A percentile compares a stretch with the other conserved stretches of the same genome.
Conservation (phyloP, 2,329 filamentous ascomycete species). For the Clonostachys solani region DNA sequence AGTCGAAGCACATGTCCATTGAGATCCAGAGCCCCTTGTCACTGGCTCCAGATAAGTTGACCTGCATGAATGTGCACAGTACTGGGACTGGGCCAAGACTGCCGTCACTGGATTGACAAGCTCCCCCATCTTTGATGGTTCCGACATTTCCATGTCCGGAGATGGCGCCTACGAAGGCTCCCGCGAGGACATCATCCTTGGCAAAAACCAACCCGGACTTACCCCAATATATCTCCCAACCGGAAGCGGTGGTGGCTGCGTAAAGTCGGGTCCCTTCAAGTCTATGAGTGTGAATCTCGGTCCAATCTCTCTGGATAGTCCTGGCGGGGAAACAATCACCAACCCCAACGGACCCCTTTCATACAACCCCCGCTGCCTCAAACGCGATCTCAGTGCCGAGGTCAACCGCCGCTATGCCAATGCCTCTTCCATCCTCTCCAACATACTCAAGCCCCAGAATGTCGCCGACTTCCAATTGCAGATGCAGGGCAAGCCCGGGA, state of each 20-base stretch:
- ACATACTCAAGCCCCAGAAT: slow-evolving; percentile 28
- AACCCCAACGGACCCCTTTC: slow-evolving; percentile 16
- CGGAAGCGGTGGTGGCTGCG: slow-evolving; percentile 51
- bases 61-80: slow-evolving; percentile 14
- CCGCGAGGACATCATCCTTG: slow-evolving; percentile 14
- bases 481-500: slow-evolving; percentile 31
- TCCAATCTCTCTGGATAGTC: slow-evolving; percentile 22
- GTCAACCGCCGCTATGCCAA: slow-evolving; percentile 17
- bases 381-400: slow-evolving; percentile 23
- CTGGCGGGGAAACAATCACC: slow-evolving; percentile 12
- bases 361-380: slow-evolving; percentile 38
- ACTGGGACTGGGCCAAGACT: slow-evolving; percentile 41
- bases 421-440: slow-evolving; percentile 19
- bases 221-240: slow-evolving; percentile 27
- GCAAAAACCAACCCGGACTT: slow-evolving; percentile 12
- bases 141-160: slow-evolving; percentile 34
- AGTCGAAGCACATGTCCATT: background rate
- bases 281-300: slow-evolving; percentile 34
- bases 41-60: background rate
- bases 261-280: slow-evolving; percentile 44
- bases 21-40: too few species aligned
- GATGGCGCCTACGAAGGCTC: slow-evolving; percentile 29
- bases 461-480: slow-evolving; percentile 36
- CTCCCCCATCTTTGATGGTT: slow-evolving; percentile 46
- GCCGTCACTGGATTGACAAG: slow-evolving; percentile 24